A percentile compares a stretch with the other conserved stretches of the same genome.
These are phyloP conservation scores for Rhinocladiella similis DNA, from an alignment of 2,329 filamentous ascomycete genomes.

Conservation along the genomic window DNA sequence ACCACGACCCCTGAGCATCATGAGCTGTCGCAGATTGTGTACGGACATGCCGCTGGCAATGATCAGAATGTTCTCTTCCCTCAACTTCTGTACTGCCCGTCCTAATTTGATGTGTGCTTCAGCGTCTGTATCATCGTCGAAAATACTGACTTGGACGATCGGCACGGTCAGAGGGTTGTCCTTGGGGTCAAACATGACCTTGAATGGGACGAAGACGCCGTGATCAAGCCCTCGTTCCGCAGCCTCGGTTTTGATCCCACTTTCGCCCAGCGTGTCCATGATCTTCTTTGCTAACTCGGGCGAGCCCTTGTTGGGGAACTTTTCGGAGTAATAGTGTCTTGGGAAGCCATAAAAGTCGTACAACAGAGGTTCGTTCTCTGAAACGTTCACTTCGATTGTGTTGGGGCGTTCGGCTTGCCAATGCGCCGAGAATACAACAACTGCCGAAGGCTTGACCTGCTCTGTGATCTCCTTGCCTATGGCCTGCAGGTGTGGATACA, in stretches of 20 bases:
- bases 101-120: conserved; percentile 68
- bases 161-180: conserved; percentile 65
- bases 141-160: conserved; percentile 72
- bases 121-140: conserved; percentile 60
- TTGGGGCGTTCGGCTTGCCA: conserved; percentile 61
- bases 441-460: conserved; percentile 68
- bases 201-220: conserved; percentile 72
- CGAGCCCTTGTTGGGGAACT: conserved; percentile 65
- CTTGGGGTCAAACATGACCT: conserved; percentile 58
- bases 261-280: conserved; percentile 54
- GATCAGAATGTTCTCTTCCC: conserved; percentile 67
- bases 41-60: conserved; percentile 75
- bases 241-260: conserved; percentile 60
- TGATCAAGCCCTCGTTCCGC: conserved; percentile 70
- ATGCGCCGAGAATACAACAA: conserved; percentile 76
- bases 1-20: conserved; percentile 37
- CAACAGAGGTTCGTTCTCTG: conserved; percentile 64
- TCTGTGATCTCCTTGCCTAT: conserved; percentile 71
- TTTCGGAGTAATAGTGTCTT: conserved; percentile 65
- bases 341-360: conserved; percentile 78
- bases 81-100: conserved; percentile 63
- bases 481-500: conserved; percentile 62
- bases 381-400: conserved; percentile 65
- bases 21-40: conserved; percentile 64
- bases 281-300: conserved; percentile 61